Evolutionary conservation across 345 rosid species (phyloP).

Genomic region (Capsella bursapastoris): DNA sequence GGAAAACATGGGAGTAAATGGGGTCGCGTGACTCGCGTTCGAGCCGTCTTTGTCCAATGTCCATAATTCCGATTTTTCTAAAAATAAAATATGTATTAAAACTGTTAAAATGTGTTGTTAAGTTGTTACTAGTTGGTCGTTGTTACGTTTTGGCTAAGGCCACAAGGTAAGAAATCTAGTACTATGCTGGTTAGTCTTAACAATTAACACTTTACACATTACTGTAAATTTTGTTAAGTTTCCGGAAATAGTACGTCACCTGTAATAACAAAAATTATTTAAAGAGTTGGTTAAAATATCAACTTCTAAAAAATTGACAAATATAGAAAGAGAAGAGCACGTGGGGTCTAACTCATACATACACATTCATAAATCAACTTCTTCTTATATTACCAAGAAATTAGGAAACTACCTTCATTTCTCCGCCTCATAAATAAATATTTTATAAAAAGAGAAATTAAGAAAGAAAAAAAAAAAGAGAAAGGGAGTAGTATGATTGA

Average conservation of each 20-base stretch:
- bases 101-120: no score
- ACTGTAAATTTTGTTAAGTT: background rate
- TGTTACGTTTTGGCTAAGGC: background rate
- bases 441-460: background rate
- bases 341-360: slow-evolving; percentile 42
- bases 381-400: slow-evolving; percentile 35
- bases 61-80: background rate
- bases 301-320: background rate
- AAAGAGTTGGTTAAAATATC: slow-evolving; percentile 28
- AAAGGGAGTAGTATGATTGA: slow-evolving; percentile 30
- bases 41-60: slow-evolving; percentile 30
- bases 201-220: background rate
- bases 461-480: background rate
- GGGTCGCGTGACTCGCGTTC: slow-evolving; percentile 13
- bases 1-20: slow-evolving; percentile 42
- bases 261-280: background rate
- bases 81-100: no score
- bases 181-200: background rate
- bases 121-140: background rate
- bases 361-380: slow-evolving; percentile 31
- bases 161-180: background rate
- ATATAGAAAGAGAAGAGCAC: slow-evolving; percentile 30
- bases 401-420: slow-evolving; percentile 41
- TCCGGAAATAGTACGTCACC: background rate
- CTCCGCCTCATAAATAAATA: slow-evolving; percentile 41